Evolutionary conservation across 352 stramenopile species (phyloP).

Genomic region (Nothophytophthora sp.): DNA sequence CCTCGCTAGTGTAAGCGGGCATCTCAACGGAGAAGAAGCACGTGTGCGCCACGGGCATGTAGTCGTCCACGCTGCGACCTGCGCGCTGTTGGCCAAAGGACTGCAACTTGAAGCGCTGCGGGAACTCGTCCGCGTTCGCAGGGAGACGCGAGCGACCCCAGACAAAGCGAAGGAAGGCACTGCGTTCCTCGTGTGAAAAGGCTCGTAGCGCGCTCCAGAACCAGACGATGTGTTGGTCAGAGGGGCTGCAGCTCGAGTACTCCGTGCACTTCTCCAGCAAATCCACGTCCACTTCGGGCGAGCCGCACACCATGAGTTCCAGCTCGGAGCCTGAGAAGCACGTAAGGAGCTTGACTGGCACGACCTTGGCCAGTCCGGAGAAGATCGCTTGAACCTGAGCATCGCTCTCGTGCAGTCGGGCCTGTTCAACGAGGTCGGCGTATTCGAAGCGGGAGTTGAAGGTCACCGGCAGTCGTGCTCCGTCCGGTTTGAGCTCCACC

Average conservation of each 20-base stretch:
- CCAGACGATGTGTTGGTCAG: constrained; percentile 81
- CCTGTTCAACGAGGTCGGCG: constrained; percentile 77
- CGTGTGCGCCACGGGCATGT: constrained; percentile 97
- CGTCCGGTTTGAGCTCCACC: constrained; percentile 69
- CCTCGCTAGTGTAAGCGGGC: constrained; percentile 91
- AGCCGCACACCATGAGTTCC: constrained; percentile 86
- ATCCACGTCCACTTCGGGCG: constrained; percentile 78
- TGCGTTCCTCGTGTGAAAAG: constrained; percentile 85
- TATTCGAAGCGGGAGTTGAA: constrained; percentile 82
- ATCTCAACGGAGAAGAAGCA: constrained; percentile 98
- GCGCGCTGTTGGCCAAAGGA: constrained; percentile 73
- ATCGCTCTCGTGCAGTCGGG: constrained; percentile 81
- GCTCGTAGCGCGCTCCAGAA: constrained; percentile 84
- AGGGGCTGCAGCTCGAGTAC: constrained; percentile 78
- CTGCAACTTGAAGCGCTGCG: constrained; percentile 92
- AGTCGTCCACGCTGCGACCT: constrained; percentile 60
- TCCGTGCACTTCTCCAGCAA: constrained; percentile 84
- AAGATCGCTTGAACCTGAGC: constrained; percentile 46
- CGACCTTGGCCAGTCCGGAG: constrained; percentile 71
- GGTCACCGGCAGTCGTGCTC: constrained; percentile 69
- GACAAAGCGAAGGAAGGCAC: constrained; percentile 89
- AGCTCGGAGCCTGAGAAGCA: constrained; percentile 84
- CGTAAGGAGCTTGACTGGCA: constrained; percentile 68
- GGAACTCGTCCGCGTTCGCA: constrained; percentile 77
- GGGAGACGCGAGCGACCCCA: constrained; percentile 92